A percentile compares a stretch with the other conserved stretches of the same genome.
Evolutionary conservation across 169 alveolate genomes (phyloP).

Genomic region (Ichthyophthirius multifiliis): DNA sequence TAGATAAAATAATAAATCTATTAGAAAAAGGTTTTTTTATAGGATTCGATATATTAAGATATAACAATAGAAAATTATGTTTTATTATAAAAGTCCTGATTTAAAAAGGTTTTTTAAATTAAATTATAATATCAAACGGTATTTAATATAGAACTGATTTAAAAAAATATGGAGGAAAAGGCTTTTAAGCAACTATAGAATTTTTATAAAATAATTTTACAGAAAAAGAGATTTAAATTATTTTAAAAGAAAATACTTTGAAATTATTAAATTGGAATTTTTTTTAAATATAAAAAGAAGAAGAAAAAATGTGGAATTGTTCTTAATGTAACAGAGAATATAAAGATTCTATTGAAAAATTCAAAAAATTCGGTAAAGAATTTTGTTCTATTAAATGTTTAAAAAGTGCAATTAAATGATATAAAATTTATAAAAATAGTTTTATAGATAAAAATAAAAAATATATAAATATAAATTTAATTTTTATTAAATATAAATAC

Average conservation of each 20-base stretch:
- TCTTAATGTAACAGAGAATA: neutral
- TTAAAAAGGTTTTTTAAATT: neutral
- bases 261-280: neutral
- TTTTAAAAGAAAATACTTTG: neutral
- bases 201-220: neutral
- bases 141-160: neutral
- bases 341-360: neutral
- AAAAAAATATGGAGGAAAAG: constrained; percentile 9
- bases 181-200: neutral
- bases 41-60: neutral
- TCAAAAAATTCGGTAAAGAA: neutral
- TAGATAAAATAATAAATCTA: neutral
- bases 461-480: too few species aligned
- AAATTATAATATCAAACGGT: neutral
- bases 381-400: neutral
- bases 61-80: neutral
- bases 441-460: too few species aligned
- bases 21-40: neutral
- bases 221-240: neutral
- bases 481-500: too few species aligned
- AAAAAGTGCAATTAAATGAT: too few species aligned
- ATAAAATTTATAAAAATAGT: too few species aligned
- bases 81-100: neutral
- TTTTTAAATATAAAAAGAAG: neutral
- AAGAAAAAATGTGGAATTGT: neutral